Evolutionary conservation across 1,284 basidiomycete genomes (phyloP), one percentile per base, ranked within the genome.

Genomic region (Puccinia novopanici): DNA sequence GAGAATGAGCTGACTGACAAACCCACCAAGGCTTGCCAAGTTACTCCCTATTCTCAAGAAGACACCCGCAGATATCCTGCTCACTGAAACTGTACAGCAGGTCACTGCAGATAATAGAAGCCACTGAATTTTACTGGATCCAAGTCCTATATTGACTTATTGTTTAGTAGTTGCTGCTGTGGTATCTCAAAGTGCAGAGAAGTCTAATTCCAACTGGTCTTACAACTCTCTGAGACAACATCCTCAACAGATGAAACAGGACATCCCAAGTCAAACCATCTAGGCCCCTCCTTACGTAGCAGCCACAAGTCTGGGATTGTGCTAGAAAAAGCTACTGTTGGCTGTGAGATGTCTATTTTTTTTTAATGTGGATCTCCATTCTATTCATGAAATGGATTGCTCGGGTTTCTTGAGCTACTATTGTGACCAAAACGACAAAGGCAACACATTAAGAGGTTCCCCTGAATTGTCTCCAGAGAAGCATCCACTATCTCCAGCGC

Each of bases 21-120:
- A 17, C n/a, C 54, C 17, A 24, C 3, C 55, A 54, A 74, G 40
- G 54, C 4, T 59, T 24, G 34, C 24, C 19, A 67, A 57, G 40
- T 24, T 68, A 40, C 76, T 65, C 52, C 76, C 76, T 22, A 78
- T 78, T n/a, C 40, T 78, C 27, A 78, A 78, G 67, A 78, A 78
- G 30, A 78, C 76, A 0, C 50, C 54, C 22, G 17, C 50, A 45
- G 48, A 57, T 22, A 78, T 78, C 48, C 42, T 55, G 27, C 27
- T 78, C n/a, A 67, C 76, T 3, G 67, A 78, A 27, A 55, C 76
- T 5, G 63, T 78, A 34, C 61, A 78, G 40, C 76, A 78, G 67
- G 76, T 52, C 17, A 78, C 76, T 24, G 61, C 61, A 27, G 52
- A 67, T 17, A 78, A 78, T 45, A 67, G 76, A 12, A 30, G 76